These are phyloP conservation scores for Metschnikowia chrysomelidarum DNA, from an alignment of 805 yeast species.

Conservation along the genomic window DNA sequence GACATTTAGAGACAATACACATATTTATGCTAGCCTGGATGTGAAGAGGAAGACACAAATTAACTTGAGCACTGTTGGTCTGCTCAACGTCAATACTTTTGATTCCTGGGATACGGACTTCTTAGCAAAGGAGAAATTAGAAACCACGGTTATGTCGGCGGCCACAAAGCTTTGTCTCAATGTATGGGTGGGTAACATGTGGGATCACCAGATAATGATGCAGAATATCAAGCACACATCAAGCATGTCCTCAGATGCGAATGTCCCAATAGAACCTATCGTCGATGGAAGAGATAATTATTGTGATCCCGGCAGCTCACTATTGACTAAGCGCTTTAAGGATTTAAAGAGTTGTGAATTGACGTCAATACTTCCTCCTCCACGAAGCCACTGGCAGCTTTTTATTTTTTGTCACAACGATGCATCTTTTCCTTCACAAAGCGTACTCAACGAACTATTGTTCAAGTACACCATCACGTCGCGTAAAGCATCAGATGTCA, in stretches of 20 bases:
- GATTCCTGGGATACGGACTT: constrained; percentile 64
- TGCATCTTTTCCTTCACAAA: constrained; percentile 49
- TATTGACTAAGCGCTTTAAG: constrained; percentile 5
- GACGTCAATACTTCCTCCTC: constrained; percentile 34
- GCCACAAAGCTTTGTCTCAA: constrained; percentile 57
- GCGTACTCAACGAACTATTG: constrained; percentile 34
- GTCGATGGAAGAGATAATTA: constrained; percentile 5
- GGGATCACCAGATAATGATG: constrained; percentile 56
- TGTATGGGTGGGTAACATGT: constrained; percentile 81
- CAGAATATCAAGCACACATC: constrained; percentile 11
- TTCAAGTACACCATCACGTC: constrained; percentile 32
- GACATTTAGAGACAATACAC: constrained; percentile 15
- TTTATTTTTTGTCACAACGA: constrained; percentile 61
- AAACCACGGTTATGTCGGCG: constrained; percentile 77
- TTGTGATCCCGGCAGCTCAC: constrained; percentile 18
- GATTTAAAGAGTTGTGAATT: constrained; percentile 9
- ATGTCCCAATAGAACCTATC: constrained; percentile 6
- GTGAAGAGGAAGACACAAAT: constrained; percentile 21
- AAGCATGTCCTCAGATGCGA: constrained; percentile 8
- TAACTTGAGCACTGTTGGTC: constrained; percentile 10
- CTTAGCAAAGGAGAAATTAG: constrained; percentile 72
- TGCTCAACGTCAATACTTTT: constrained; percentile 12
- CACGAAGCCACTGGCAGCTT: constrained; percentile 53
- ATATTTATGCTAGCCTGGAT: constrained; percentile 12
- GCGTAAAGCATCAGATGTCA: constrained; percentile 21